Conservation (phyloP, 148 eudicot species). For the Spergularia marina region DNA sequence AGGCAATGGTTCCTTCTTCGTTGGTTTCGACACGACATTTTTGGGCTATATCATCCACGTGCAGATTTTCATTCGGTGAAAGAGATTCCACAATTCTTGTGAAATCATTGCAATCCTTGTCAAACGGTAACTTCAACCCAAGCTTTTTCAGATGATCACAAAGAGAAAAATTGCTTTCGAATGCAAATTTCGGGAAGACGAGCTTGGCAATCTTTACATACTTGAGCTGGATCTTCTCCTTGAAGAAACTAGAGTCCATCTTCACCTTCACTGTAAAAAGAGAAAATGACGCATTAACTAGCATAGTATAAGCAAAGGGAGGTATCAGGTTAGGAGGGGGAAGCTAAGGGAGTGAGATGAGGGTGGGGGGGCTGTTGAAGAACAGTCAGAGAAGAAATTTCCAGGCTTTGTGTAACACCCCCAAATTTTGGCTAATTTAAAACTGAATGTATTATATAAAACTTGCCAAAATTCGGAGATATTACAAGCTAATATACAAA, state of each 20-base stretch:
- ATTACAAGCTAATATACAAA: too few relatives aligned
- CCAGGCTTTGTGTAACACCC: too few relatives aligned
- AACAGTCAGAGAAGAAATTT: too few relatives aligned
- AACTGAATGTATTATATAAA: too few relatives aligned
- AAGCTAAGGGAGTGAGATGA: too few relatives aligned
- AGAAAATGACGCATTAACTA: too few relatives aligned
- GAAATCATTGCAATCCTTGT: not conserved
- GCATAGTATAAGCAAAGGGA: too few relatives aligned
- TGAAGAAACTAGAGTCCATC: not conserved
- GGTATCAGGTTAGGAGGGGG: too few relatives aligned
- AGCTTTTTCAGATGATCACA: not conserved
- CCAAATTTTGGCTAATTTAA: too few relatives aligned
- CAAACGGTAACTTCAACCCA: slow-evolving; percentile 20
- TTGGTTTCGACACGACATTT: slow-evolving; percentile 13
- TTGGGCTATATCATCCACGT: not conserved
- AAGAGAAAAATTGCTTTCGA: slow-evolving; percentile 12
- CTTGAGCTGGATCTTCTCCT: not conserved
- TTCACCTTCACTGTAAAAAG: too few relatives aligned
- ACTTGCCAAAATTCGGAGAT: too few relatives aligned
- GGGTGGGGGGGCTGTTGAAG: too few relatives aligned
- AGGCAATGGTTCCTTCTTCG: slow-evolving; percentile 24
- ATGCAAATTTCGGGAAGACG: slow-evolving; percentile 19
- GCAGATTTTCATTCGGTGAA: not conserved
- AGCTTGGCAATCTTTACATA: not conserved
- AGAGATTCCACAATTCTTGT: slow-evolving; percentile 6